Evolutionary conservation across 1,139 yeast species (phyloP).

Genomic region (Nakaseomyces kungkrabaensis): DNA sequence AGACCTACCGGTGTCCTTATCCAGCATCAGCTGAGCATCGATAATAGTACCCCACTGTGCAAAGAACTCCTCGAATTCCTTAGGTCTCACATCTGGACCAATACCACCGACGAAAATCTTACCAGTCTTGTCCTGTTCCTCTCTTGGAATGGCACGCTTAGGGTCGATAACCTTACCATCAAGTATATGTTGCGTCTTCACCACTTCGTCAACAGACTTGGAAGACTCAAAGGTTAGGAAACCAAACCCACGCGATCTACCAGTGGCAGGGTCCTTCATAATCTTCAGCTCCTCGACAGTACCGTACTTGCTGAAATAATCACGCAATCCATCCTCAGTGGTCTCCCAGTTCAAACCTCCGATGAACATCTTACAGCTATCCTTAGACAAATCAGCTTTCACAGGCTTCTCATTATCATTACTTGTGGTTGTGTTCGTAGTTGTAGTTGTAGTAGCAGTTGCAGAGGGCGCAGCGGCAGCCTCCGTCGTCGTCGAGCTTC

Average conservation of each 20-base stretch:
- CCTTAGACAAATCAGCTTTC: slow-evolving; percentile 38
- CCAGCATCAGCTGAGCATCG: slow-evolving; percentile 96
- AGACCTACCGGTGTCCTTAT: slow-evolving; percentile 94
- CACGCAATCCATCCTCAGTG: slow-evolving; percentile 71
- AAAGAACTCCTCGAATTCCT: slow-evolving; percentile 80
- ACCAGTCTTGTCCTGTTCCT: slow-evolving; percentile 95
- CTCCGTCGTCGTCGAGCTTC: background rate
- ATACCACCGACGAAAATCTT: slow-evolving; percentile 98
- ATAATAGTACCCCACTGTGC: slow-evolving; percentile 86
- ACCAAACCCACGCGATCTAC: slow-evolving; percentile 95
- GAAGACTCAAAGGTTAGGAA: slow-evolving; percentile 83
- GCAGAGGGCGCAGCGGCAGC: background rate
- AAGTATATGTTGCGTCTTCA: slow-evolving; percentile 76
- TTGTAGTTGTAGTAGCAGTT: background rate
- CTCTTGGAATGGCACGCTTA: slow-evolving; percentile 94
- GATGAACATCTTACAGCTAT: slow-evolving; percentile 86
- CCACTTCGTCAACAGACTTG: slow-evolving; percentile 75
- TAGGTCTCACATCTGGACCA: slow-evolving; percentile 89
- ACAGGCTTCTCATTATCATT: slow-evolving; percentile 10
- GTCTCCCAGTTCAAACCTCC: slow-evolving; percentile 99
- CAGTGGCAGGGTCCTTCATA: slow-evolving; percentile 85
- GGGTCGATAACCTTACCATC: slow-evolving; percentile 98
- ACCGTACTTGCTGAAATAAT: slow-evolving; percentile 83
- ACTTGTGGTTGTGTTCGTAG: background rate
- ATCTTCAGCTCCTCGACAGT: slow-evolving; percentile 83